Conservation (phyloP, 805 yeast species). For the Spencermartinsiella europaea region DNA sequence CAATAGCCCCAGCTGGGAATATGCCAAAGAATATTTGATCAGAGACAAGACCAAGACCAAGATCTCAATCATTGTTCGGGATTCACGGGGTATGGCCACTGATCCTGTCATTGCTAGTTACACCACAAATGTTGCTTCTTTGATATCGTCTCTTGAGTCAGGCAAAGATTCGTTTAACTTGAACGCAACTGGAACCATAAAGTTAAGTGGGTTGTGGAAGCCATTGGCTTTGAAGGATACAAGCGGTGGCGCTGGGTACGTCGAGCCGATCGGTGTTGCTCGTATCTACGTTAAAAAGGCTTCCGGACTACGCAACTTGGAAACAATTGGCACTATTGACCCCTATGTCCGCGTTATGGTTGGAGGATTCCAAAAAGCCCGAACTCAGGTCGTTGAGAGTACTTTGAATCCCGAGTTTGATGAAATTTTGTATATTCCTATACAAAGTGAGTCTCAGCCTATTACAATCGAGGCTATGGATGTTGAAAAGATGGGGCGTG, state of each 20-base stretch:
- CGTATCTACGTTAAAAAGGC: constrained; percentile 68
- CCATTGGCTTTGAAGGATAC: constrained; percentile 72
- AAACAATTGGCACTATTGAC: constrained; percentile 84
- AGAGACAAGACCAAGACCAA: constrained; percentile 67
- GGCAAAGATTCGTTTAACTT: constrained; percentile 76
- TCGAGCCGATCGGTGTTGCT: constrained; percentile 92
- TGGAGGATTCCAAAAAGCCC: constrained; percentile 68
- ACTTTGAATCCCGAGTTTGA: constrained; percentile 81
- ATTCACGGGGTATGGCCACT: constrained; percentile 51
- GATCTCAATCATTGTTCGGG: constrained; percentile 61
- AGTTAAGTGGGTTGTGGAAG: constrained; percentile 72
- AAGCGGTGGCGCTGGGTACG: constrained; percentile 70
- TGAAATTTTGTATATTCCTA: constrained; percentile 74
- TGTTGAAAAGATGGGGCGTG: constrained; percentile 70
- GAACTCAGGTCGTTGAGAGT: constrained; percentile 66
- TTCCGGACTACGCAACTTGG: constrained; percentile 72
- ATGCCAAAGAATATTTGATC: constrained; percentile 60
- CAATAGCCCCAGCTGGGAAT: constrained; percentile 63
- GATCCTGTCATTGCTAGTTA: constrained; percentile 57
- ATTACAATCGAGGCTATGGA: constrained; percentile 90
- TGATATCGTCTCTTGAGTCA: constrained; percentile 72
- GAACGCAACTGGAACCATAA: constrained; percentile 61
- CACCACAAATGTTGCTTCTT: constrained; percentile 47
- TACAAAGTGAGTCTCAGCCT: constrained; percentile 77
- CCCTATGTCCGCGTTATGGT: constrained; percentile 81